These are phyloP conservation scores for Paramecium tetraurelia DNA, from an alignment of 73 alveolate species.

Conservation along the genomic window DNA sequence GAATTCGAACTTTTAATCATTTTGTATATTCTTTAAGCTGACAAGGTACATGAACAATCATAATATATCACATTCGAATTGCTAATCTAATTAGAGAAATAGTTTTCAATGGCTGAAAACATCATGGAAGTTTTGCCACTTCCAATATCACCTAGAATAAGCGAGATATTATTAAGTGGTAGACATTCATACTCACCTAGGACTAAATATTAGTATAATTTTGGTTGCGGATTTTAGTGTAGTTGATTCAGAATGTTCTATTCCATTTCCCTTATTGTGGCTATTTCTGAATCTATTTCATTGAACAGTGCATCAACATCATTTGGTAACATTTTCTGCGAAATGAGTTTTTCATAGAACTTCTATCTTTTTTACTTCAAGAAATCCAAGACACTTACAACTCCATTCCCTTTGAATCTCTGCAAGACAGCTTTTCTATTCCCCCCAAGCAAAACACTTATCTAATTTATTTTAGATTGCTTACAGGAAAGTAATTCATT, in stretches of 20 bases:
- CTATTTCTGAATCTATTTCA: neutral
- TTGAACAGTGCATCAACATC: neutral
- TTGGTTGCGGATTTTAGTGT: neutral
- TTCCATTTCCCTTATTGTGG: neutral
- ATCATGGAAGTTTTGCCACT: neutral
- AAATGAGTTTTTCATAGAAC: neutral
- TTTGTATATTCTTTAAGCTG: neutral
- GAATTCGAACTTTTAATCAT: neutral
- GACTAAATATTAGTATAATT: neutral
- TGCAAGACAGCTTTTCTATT: neutral
- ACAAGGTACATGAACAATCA: neutral
- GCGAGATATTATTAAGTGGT: neutral
- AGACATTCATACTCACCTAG: neutral
- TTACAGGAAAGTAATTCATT: slow-evolving; percentile 16
- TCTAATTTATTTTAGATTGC: neutral
- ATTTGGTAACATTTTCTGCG: neutral
- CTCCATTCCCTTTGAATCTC: neutral
- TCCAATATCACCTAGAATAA: neutral
- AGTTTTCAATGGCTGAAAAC: neutral
- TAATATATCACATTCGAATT: neutral
- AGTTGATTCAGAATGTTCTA: neutral
- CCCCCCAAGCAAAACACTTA: neutral
- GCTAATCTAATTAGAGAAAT: neutral
- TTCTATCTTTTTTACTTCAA: neutral
- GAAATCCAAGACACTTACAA: neutral